A percentile compares a stretch with the other conserved stretches of the same genome.
Conservation (phyloP, 108 stramenopile genomes). For the Nannochloropsis granulata region DNA sequence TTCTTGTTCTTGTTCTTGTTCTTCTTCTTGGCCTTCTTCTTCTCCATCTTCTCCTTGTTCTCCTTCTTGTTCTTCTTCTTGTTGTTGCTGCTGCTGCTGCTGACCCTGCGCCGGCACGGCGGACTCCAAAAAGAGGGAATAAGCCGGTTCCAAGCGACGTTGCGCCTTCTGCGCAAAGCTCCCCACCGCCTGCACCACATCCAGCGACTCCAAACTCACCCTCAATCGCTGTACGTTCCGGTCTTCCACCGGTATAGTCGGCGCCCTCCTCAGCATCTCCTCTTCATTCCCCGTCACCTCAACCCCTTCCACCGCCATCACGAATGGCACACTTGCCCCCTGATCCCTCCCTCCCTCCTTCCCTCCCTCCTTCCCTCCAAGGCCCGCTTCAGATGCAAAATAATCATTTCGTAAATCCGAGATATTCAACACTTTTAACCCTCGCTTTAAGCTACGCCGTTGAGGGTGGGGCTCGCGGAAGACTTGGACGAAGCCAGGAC, state of each 20-base stretch:
- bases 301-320: neutral
- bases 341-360: neutral
- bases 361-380: neutral
- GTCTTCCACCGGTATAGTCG: neutral
- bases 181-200: neutral
- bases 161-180: neutral
- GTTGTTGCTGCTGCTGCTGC: neutral
- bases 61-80: neutral
- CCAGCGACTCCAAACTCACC: neutral
- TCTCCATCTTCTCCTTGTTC: slow-evolving; percentile 7
- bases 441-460: neutral
- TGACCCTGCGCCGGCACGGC: neutral
- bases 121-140: neutral
- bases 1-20: neutral
- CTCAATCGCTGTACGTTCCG: neutral
- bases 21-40: neutral
- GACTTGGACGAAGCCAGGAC: slow-evolving; percentile 1
- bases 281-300: neutral
- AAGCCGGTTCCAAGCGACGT: neutral
- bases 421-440: neutral
- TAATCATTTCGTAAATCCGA: neutral
- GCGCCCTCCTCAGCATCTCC: neutral
- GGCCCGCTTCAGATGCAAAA: neutral
- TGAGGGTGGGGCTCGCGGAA: slow-evolving; percentile 17
- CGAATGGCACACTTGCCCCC: neutral